These are phyloP conservation scores for Tinospora cordifolia DNA, from an alignment of 164 flowering plant genomes.

Conservation along the genomic window DNA sequence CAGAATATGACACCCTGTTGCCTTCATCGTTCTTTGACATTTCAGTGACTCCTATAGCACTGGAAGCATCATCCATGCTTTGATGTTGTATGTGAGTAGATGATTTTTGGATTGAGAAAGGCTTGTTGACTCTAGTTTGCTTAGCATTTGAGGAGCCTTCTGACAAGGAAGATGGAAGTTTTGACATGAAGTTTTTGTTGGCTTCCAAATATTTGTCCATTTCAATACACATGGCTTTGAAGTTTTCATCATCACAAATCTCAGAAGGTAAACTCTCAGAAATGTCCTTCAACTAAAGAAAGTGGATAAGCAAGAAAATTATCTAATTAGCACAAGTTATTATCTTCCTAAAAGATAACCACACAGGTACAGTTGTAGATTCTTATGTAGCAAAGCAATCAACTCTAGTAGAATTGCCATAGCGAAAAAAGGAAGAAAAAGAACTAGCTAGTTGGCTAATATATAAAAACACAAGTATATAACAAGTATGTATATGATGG, in stretches of 20 bases:
- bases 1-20: slow-evolving; percentile 16
- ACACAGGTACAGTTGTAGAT: no score
- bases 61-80: slow-evolving; percentile 14
- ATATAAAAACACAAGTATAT: no score
- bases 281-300: slow-evolving; percentile 55
- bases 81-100: slow-evolving; percentile 11
- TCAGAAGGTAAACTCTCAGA: slow-evolving; percentile 54
- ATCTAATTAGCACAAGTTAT: slow-evolving; percentile 3
- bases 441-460: no score
- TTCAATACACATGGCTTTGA: slow-evolving; percentile 36
- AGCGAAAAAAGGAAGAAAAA: no score
- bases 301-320: neutral
- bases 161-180: slow-evolving; percentile 22
- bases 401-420: no score
- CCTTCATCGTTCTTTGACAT: slow-evolving; percentile 20
- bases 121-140: slow-evolving; percentile 1
- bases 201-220: slow-evolving; percentile 35
- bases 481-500: no score
- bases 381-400: no score
- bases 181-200: slow-evolving; percentile 18
- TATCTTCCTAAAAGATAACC: neutral
- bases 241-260: slow-evolving; percentile 33
- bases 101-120: slow-evolving; percentile 6
- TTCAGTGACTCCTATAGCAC: slow-evolving; percentile 7
- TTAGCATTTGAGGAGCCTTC: slow-evolving; percentile 17